A percentile compares a stretch with the other conserved stretches of the same genome.
These are phyloP conservation scores for Gnetum montanum DNA, from an alignment of 75 land plant genomes.

Conservation along the genomic window DNA sequence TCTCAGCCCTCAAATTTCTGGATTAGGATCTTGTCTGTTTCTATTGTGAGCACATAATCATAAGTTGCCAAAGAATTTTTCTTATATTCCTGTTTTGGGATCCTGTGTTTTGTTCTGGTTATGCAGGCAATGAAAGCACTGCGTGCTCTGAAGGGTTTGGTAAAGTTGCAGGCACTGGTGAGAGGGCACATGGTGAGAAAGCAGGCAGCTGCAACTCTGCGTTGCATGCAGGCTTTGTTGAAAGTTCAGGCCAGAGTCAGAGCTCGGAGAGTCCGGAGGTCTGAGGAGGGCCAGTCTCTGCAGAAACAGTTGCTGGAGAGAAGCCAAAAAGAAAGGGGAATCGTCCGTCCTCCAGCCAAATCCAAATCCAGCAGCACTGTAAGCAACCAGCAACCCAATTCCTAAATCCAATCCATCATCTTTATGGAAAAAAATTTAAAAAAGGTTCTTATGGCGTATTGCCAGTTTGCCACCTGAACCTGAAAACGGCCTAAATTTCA, in stretches of 20 bases:
- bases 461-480: no score
- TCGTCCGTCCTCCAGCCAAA: slow-evolving; percentile 7
- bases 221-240: slow-evolving; percentile 83
- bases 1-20: no score
- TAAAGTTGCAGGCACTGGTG: slow-evolving; percentile 73
- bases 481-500: no score
- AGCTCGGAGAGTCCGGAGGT: slow-evolving; percentile 56
- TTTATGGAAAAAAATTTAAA: no score
- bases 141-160: slow-evolving; percentile 62
- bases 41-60: no score
- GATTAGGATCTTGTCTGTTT: no score
- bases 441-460: no score
- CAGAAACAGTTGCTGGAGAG: slow-evolving; percentile 31
- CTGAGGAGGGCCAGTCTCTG: slow-evolving; percentile 40
- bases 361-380: no score
- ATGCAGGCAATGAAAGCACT: slow-evolving; percentile 73
- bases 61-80: no score
- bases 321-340: slow-evolving; percentile 16
- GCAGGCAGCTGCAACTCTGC: slow-evolving; percentile 56
- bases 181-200: slow-evolving; percentile 68
- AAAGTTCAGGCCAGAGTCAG: slow-evolving; percentile 67
- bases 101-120: neutral
- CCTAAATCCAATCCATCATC: no score
- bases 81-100: no score
- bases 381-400: no score